phyloP scores from a whole-genome alignment of 2,329 filamentous ascomycete species.

The Xenosphaeropsis pyriputrescens region DNA sequence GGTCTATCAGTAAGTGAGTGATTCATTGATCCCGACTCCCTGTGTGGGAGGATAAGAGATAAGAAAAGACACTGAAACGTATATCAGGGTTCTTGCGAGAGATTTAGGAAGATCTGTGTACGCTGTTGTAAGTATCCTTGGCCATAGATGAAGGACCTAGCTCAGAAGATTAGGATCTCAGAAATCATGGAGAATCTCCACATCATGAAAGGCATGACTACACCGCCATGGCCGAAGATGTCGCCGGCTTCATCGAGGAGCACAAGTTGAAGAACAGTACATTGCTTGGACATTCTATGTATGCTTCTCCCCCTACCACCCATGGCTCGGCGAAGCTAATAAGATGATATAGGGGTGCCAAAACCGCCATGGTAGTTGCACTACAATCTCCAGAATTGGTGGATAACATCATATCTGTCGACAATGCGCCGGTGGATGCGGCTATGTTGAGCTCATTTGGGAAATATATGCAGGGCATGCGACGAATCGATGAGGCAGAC shows the following conservation, averaged over 20 bases:
- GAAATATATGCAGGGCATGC: conserved; percentile 75
- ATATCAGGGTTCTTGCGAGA: conserved; percentile 58
- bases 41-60: background rate
- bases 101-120: conserved; percentile 73
- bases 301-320: conserved; percentile 12
- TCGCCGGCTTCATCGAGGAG: conserved; percentile 61
- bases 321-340: background rate
- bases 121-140: conserved; percentile 44
- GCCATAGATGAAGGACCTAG: background rate
- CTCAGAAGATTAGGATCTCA: conserved; percentile 48
- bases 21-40: conserved; percentile 1
- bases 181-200: conserved; percentile 86
- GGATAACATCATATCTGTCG: conserved; percentile 63
- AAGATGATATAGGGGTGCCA: conserved; percentile 55
- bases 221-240: conserved; percentile 65
- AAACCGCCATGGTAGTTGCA: conserved; percentile 79
- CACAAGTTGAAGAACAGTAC: conserved; percentile 57
- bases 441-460: conserved; percentile 60
- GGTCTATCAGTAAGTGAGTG: conserved; percentile 78
- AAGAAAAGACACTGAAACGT: conserved; percentile 4
- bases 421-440: conserved; percentile 83
- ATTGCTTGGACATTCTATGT: conserved; percentile 92
- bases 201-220: conserved; percentile 71
- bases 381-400: conserved; percentile 55
- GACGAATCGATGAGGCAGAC: conserved; percentile 54